A percentile compares a stretch with the other conserved stretches of the same genome.
Conservation (phyloP, 495 filamentous ascomycete species). For the Penicillium subrubescens region DNA sequence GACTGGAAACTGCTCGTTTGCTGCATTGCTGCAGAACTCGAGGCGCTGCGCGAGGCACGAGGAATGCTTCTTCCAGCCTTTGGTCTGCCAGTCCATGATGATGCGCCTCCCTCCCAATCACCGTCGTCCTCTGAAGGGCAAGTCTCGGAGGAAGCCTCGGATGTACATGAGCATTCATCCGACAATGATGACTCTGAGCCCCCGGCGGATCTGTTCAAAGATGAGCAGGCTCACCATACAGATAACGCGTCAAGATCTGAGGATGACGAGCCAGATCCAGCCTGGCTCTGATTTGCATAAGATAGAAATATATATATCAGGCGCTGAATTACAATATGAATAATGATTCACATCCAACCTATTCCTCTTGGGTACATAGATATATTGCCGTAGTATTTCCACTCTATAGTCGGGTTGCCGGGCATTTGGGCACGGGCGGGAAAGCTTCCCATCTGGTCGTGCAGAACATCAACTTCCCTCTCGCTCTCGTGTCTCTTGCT, state of each 20-base stretch:
- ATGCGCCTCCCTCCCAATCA: slow-evolving; percentile 4
- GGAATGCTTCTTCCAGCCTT: slow-evolving; percentile 58
- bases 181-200: slow-evolving; percentile 40
- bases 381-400: background rate
- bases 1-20: slow-evolving; percentile 89
- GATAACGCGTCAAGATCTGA: slow-evolving; percentile 36
- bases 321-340: background rate
- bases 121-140: slow-evolving; percentile 10
- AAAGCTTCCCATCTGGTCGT: background rate
- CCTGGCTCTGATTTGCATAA: slow-evolving; percentile 38
- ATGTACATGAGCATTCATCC: slow-evolving; percentile 18
- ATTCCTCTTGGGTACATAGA: background rate
- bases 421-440: background rate
- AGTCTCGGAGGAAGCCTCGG: slow-evolving; percentile 9
- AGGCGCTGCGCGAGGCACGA: slow-evolving; percentile 74
- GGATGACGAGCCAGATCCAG: slow-evolving; percentile 53
- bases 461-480: background rate
- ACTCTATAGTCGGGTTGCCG: background rate
- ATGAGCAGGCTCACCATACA: slow-evolving; percentile 29
- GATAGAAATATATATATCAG: background rate
- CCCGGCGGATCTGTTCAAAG: slow-evolving; percentile 43
- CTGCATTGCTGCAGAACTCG: slow-evolving; percentile 84
- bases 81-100: slow-evolving; percentile 19
- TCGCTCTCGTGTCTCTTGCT: background rate
- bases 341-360: background rate